phyloP scores from a whole-genome alignment of 1,284 basidiomycete species.

The Phlebopus sp. region DNA sequence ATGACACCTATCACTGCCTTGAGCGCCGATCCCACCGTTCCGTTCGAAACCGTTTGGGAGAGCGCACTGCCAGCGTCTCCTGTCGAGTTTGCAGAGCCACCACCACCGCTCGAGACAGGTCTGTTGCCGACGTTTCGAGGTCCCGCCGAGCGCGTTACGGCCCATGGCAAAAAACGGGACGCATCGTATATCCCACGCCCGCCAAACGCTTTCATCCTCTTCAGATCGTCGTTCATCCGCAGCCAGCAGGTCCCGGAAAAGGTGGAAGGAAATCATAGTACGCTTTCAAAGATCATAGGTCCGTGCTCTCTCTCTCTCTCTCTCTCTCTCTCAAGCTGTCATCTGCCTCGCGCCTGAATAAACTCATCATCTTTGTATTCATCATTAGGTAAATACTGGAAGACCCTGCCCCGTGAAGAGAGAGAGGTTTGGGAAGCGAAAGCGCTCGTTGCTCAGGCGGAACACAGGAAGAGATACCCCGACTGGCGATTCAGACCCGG shows the following conservation, averaged over 20 bases:
- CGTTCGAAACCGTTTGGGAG: conserved; percentile 37
- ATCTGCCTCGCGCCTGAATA: background rate
- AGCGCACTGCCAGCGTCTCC: conserved; percentile 17
- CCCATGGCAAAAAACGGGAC: conserved; percentile 47
- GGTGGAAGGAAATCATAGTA: conserved; percentile 78
- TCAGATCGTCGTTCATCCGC: conserved; percentile 84
- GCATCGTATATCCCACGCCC: conserved; percentile 82
- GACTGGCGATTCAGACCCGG: conserved; percentile 74
- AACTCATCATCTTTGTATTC: conserved; percentile 3
- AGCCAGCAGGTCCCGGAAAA: conserved; percentile 72
- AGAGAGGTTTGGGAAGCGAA: conserved; percentile 73
- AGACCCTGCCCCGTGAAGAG: conserved; percentile 56
- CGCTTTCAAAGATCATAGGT: conserved; percentile 62
- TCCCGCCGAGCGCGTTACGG: conserved; percentile 28
- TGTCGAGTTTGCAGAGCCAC: conserved; percentile 20
- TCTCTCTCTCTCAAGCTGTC: too few species aligned
- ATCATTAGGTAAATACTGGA: conserved; percentile 56
- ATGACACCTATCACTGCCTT: conserved; percentile 43
- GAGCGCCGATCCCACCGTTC: conserved; percentile 33
- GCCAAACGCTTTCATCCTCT: conserved; percentile 94
- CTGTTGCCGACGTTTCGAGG: conserved; percentile 9
- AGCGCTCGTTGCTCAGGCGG: conserved; percentile 70
- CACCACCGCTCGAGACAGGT: too few species aligned
- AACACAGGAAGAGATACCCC: conserved; percentile 74
- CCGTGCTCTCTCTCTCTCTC: conserved; percentile 22